Evolutionary conservation across 805 yeast genomes (phyloP), one percentile per base, ranked within the genome.

Genomic region (Suhomyces emberorum): DNA sequence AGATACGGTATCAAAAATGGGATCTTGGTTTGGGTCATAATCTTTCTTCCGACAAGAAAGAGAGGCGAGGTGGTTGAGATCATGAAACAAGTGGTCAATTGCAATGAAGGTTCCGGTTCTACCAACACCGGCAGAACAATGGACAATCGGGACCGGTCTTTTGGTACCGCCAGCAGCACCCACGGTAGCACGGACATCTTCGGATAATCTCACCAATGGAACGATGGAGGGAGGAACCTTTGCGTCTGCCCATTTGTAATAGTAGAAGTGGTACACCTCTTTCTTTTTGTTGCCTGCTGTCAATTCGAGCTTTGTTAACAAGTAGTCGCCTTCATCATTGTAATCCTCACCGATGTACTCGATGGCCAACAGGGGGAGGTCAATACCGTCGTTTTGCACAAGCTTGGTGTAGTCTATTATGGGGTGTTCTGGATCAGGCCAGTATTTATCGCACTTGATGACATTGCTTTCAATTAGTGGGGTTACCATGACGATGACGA

Each of bases 111-210:
- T 62, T 2, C 70, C 71, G 0, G 98, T 88, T 39, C 98, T 69
- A 14, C 98, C 98, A 54, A 95, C 88, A 0, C 98, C 98, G 1
- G 98, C 98, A 5, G 96, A 87, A 54, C 98, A 91, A 60, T 91
- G 98, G 8, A 55, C 55, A 5, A 55, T 44, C 3, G 59, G 69
- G 3, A 45, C 34, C 1, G 51, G 47, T 23, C 14, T 25, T 34
- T 10, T 28, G 38, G 8, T 15, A 24, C 30, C 17, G n/a, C 17
- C 22, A 14, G 24, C 32, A 7, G 25, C 16, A 6, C 15, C 34
- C 3, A 32, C 19, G 7, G 34, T 32, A 15, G 10, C 19, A 24
- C 42, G 35, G 7, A 61, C 42, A 22, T 49, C 52, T 20, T 48
- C 43, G 17, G 59, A 53, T 17, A 45, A 34, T 7, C 24, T 21